These are phyloP conservation scores for Anisogramma anomala DNA, from an alignment of 2,329 filamentous ascomycete species.

Conservation along the genomic window DNA sequence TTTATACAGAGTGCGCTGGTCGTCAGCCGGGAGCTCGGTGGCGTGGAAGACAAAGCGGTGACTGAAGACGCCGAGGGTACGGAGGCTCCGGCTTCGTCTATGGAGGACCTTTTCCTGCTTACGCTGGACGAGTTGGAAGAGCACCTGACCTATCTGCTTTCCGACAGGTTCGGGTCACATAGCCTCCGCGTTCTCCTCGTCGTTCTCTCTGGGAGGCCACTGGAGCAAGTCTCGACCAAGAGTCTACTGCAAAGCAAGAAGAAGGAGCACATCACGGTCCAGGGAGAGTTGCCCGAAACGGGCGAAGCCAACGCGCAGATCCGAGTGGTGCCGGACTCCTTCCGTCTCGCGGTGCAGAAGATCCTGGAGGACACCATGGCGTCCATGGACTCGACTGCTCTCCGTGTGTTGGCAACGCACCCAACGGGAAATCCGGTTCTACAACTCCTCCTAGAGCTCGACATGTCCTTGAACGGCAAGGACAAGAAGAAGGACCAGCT, in stretches of 20 bases:
- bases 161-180: constrained; percentile 83
- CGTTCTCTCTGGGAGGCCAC: constrained; percentile 70
- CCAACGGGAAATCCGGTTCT: constrained; percentile 84
- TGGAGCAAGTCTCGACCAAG: constrained; percentile 57
- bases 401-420: constrained; percentile 76
- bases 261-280: constrained; percentile 70
- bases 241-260: constrained; percentile 80
- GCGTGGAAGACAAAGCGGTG: constrained; percentile 28
- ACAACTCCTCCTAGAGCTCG: constrained; percentile 80
- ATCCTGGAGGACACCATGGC: constrained; percentile 68
- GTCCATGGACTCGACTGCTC: constrained; percentile 64
- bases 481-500: constrained; percentile 47
- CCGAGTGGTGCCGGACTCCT: constrained; percentile 64
- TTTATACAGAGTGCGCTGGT: constrained; percentile 73
- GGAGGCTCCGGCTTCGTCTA: constrained; percentile 44
- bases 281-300: constrained; percentile 37
- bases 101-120: constrained; percentile 76
- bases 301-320: constrained; percentile 34
- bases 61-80: constrained; percentile 32
- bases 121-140: constrained; percentile 82
- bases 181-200: constrained; percentile 76
- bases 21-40: constrained; percentile 61
- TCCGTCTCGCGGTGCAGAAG: constrained; percentile 65
- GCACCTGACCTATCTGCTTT: constrained; percentile 71
- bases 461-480: constrained; percentile 64